Conservation (phyloP, 1,284 basidiomycete species). For the Malassezia nana region DNA sequence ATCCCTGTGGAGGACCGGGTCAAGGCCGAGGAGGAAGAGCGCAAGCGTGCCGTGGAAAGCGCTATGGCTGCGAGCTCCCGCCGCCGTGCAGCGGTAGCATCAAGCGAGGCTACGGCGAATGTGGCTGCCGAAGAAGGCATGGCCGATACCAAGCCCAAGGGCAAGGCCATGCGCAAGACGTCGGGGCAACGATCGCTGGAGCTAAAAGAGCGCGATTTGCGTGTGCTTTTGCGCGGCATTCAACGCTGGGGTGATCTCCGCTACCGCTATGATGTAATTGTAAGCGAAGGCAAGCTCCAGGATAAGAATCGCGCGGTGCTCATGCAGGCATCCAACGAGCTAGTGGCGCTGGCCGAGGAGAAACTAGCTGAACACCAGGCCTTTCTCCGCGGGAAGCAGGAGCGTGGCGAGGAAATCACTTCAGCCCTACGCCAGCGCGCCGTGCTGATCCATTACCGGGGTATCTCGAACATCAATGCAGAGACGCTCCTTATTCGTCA, state of each 20-base stretch:
- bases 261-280: conserved; percentile 84
- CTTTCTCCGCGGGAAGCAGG: conserved; percentile 47
- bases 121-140: conserved; percentile 60
- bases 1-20: conserved; percentile 87
- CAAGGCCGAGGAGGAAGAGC: conserved; percentile 58
- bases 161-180: conserved; percentile 58
- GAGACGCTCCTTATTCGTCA: conserved; percentile 86
- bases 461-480: conserved; percentile 88
- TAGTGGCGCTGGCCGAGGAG: conserved; percentile 71
- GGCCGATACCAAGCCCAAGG: conserved; percentile 44
- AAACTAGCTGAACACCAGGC: conserved; percentile 76
- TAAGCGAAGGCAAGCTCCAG: conserved; percentile 79
- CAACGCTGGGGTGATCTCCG: conserved; percentile 97
- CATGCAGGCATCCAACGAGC: conserved; percentile 80
- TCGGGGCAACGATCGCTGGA: conserved; percentile 87
- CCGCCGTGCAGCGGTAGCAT: conserved; percentile 19
- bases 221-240: conserved; percentile 85
- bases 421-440: conserved; percentile 71
- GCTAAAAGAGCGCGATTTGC: conserved; percentile 90
- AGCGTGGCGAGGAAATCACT: conserved; percentile 63
- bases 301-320: conserved; percentile 92
- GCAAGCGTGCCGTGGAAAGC: conserved; percentile 58
- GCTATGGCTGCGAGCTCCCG: conserved; percentile 51
- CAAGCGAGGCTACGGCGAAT: conserved; percentile 1
- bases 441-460: conserved; percentile 78